Evolutionary conservation across 352 stramenopile species (phyloP).

Genomic region (Phytophthora sp.): DNA sequence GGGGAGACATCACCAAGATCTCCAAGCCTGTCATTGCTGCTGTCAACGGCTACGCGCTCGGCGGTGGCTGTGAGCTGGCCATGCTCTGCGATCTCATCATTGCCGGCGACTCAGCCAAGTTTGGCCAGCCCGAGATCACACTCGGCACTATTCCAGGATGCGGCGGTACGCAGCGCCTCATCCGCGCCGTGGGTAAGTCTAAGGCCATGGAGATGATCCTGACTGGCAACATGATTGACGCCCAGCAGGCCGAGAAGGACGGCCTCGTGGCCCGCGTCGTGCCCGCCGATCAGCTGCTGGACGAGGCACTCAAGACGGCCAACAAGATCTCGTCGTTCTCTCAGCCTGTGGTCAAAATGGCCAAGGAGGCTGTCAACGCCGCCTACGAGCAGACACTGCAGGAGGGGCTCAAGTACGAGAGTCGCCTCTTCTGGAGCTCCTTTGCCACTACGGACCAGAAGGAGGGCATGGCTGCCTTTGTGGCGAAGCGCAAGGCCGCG

Average conservation of each 20-base stretch:
- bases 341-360: constrained; percentile 95
- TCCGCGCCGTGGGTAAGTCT: constrained; percentile 97
- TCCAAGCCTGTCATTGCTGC: constrained; percentile 96
- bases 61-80: constrained; percentile 97
- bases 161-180: constrained; percentile 97
- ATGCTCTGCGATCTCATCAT: constrained; percentile 99
- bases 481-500: constrained; percentile 96
- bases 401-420: constrained; percentile 97
- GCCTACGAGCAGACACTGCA: constrained; percentile 93
- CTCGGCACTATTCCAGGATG: constrained; percentile 97
- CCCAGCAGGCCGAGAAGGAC: constrained; percentile 93
- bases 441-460: constrained; percentile 96
- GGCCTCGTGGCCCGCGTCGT: constrained; percentile 95
- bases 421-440: constrained; percentile 97
- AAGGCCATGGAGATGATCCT: constrained; percentile 99
- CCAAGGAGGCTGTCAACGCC: constrained; percentile 96
- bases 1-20: constrained; percentile 95
- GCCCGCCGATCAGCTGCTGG: constrained; percentile 91
- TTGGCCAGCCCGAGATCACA: constrained; percentile 99
- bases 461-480: constrained; percentile 98
- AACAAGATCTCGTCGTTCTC: constrained; percentile 97
- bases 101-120: constrained; percentile 96
- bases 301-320: constrained; percentile 96
- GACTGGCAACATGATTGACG: constrained; percentile 97
- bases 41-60: constrained; percentile 98